Conservation (phyloP, 257 asterid genomes). For the Przewalskia tangutica region DNA sequence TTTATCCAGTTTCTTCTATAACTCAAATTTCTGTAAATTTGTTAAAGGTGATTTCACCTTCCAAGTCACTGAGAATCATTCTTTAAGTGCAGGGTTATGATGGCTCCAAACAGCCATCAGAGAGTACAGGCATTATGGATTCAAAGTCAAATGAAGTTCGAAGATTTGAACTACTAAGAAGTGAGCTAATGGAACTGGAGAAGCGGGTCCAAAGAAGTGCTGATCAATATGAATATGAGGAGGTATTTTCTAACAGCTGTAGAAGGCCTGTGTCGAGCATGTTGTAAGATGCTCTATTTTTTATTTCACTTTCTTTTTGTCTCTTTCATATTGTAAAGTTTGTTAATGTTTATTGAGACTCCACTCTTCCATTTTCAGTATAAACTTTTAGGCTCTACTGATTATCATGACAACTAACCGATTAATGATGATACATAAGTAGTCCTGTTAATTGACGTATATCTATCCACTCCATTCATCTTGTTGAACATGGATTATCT, state of each 20-base stretch:
- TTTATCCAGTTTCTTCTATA: neutral
- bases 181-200: conserved; percentile 86
- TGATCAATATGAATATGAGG: conserved; percentile 51
- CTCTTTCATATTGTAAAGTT: neutral
- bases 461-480: neutral
- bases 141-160: conserved; percentile 58
- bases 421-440: neutral
- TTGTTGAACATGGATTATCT: neutral
- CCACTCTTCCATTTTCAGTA: neutral
- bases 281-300: neutral
- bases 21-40: neutral
- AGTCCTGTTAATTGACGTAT: neutral
- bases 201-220: conserved; percentile 79
- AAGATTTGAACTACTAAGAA: conserved; percentile 68
- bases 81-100: conserved; percentile 35
- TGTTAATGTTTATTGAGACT: neutral
- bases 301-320: conserved; percentile 1
- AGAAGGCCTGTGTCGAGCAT: neutral
- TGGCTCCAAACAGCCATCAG: conserved; percentile 30
- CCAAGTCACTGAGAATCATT: neutral
- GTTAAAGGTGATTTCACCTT: neutral
- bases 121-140: conserved; percentile 25
- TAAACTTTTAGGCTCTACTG: neutral
- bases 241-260: conserved; percentile 12
- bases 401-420: neutral